These are phyloP conservation scores for Globisporangium mamillatum DNA, from an alignment of 352 stramenopile genomes.

Conservation along the genomic window DNA sequence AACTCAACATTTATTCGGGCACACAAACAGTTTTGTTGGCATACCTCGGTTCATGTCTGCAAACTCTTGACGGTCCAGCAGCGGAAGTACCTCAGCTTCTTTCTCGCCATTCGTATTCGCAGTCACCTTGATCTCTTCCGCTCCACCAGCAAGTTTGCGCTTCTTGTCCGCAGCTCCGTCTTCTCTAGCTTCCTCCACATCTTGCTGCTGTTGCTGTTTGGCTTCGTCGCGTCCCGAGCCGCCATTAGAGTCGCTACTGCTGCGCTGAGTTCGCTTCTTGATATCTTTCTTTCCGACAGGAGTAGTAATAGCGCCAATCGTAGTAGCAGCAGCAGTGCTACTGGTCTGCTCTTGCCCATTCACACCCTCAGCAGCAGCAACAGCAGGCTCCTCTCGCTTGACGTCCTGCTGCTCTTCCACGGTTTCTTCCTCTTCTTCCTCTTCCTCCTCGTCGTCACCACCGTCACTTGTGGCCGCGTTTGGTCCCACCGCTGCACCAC, in stretches of 20 bases:
- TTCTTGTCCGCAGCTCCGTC: conserved; percentile 9
- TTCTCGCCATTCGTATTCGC: not conserved
- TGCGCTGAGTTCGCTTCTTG: conserved; percentile 10
- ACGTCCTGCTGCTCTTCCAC: not conserved
- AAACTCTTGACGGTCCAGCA: conserved; percentile 50
- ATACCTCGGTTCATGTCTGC: conserved; percentile 48
- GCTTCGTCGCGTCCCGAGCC: not conserved
- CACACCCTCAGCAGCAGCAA: not conserved
- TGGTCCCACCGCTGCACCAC: not conserved
- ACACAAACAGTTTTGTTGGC: not conserved
- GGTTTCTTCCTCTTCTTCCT: not conserved
- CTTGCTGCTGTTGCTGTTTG: not conserved
- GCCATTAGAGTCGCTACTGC: not conserved
- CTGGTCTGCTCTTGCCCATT: not conserved
- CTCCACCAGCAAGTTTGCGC: not conserved
- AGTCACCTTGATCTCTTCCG: not conserved
- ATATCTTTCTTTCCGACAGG: not conserved
- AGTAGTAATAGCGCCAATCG: not conserved
- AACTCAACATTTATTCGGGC: not conserved
- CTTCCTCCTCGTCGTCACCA: not conserved
- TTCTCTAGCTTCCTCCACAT: not conserved
- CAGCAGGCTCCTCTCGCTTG: not conserved
- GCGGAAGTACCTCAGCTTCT: not conserved
- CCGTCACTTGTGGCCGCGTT: not conserved
- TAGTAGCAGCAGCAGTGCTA: not conserved